Evolutionary conservation across 768 basidiomycete species (phyloP), one percentile per base, ranked within the genome.

Genomic region (Clavulina sp.): DNA sequence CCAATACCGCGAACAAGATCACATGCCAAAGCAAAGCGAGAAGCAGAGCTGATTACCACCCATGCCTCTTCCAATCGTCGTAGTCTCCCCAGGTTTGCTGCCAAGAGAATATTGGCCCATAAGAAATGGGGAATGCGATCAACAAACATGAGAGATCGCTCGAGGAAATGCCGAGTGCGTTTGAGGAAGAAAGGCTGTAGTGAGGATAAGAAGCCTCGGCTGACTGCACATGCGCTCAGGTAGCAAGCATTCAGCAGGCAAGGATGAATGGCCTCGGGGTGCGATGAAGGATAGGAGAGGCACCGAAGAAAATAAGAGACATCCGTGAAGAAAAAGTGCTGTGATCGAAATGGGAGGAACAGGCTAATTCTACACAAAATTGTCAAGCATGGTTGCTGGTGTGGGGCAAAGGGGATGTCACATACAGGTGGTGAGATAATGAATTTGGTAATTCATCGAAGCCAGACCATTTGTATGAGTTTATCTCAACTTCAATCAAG

Each of bases 111-210:
- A 34, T 7, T 9, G 16, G 48, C 31, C 31, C 31, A 30, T 16
- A 49, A 7, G 48, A 49, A 49, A 49, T 49, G 28, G 29, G 31
- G 7, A 34, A 49, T 9, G 16, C 48, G 48, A 30, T 49, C 48
- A 16, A 18, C 26, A 7, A 30, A 16, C 24, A 16, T 6, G 18
- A 49, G 48, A 16, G 48, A 49, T 7, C 18, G 32, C 26, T 29
- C 18, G 28, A 49, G 31, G 48, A 30, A 30, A 16, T 7, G 9
- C 13, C 48, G 24, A 26, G 31, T 33, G 31, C 16, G 48, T 7
- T 26, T 30, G 16, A 49, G 31, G 48, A 49, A 49, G 24, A 9
- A 18, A 29, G 48, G 48, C 48, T 49, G n/a, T n/a, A n/a, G n/a
- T n/a, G n/a, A n/a, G n/a, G n/a, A n/a, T n/a, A n/a, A n/a, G n/a